Evolutionary conservation across 805 yeast species (phyloP), one percentile per base, ranked within the genome.

Genomic region (Pichia manshurica): DNA sequence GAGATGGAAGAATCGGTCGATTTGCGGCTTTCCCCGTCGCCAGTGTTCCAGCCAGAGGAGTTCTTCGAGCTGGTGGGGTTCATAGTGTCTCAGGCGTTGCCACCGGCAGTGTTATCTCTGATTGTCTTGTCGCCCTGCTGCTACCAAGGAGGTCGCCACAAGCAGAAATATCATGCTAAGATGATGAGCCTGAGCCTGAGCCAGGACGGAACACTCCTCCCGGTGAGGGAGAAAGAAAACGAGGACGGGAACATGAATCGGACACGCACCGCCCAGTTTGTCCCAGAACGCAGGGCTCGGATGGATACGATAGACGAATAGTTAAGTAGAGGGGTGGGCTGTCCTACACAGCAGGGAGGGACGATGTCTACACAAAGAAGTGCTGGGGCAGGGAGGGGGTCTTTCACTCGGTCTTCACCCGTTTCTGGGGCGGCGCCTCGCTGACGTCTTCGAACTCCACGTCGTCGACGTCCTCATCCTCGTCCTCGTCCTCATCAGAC

Each of bases 391-490:
- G 23, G 41, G 19, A 3, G 31, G 29, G n/a, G 17, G 44, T 6
- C 40, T n/a, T 34, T 50, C n/a, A 39, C 25, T 29, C 35, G 5
- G 33, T 29, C 22, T 29, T 53, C 9, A 29, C 46, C 28, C 50
- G 46, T 46, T 55, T 53, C 4, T 38, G 13, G 17, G 28, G 19
- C 5, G 52, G 50, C 15, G 47, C 42, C 28, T 50, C 60, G 32
- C 52, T 44, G 4, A 48, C 59, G 19, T 56, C 58, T 31, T 57
- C 57, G 20, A 53, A 53, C 37, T 53, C 53, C 4, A 46, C 41
- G 19, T 47, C 56, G n/a, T 49, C 57, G 19, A 50, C 28, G 34
- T 56, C 59, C 21, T 58, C 61, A 4, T 52, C 57, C 4, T 49
- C 47, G 16, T 51, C 50, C 19, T 39, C 44, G 5, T 43, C 38